These are phyloP conservation scores for Hymenochaete sp. DNA, from an alignment of 1,284 basidiomycete species.

Conservation along the genomic window DNA sequence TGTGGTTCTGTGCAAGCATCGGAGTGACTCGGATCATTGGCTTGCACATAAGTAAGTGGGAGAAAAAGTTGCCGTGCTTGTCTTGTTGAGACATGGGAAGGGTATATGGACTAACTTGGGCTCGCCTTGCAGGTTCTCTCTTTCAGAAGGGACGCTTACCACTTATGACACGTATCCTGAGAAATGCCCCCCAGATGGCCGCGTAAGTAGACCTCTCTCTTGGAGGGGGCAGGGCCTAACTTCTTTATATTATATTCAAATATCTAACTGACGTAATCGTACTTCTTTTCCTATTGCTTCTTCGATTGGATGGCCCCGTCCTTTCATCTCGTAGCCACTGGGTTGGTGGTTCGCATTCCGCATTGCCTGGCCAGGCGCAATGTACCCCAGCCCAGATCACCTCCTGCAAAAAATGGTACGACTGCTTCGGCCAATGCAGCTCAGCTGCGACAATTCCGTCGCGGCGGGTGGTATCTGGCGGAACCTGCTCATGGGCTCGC, in stretches of 20 bases:
- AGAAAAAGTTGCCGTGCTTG: too few relatives aligned
- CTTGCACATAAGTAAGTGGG: constrained; percentile 66
- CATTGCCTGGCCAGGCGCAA: constrained; percentile 78
- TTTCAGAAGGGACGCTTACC: constrained; percentile 72
- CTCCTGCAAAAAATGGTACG: constrained; percentile 85
- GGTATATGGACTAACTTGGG: too few relatives aligned
- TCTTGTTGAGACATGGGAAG: too few relatives aligned
- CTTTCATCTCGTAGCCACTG: constrained; percentile 66
- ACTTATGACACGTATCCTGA: constrained; percentile 80
- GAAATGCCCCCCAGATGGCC: constrained; percentile 72
- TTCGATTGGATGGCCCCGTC: too few relatives aligned
- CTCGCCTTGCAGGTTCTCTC: constrained; percentile 57
- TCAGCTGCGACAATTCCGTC: constrained; percentile 81
- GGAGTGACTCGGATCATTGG: constrained; percentile 73
- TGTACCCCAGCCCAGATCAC: constrained; percentile 76
- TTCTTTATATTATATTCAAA: background rate
- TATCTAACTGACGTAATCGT: constrained; percentile 1
- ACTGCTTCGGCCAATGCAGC: constrained; percentile 70
- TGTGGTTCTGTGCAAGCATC: constrained; percentile 71
- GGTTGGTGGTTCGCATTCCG: constrained; percentile 93
- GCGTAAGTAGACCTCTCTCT: constrained; percentile 43
- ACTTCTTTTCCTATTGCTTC: constrained; percentile 16
- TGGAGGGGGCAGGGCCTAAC: background rate
- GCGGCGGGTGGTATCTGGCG: constrained; percentile 83
- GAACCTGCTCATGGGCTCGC: constrained; percentile 81